These are phyloP conservation scores for Carex myosuroides DNA, from an alignment of 176 grass and related monocot species.

Conservation along the genomic window DNA sequence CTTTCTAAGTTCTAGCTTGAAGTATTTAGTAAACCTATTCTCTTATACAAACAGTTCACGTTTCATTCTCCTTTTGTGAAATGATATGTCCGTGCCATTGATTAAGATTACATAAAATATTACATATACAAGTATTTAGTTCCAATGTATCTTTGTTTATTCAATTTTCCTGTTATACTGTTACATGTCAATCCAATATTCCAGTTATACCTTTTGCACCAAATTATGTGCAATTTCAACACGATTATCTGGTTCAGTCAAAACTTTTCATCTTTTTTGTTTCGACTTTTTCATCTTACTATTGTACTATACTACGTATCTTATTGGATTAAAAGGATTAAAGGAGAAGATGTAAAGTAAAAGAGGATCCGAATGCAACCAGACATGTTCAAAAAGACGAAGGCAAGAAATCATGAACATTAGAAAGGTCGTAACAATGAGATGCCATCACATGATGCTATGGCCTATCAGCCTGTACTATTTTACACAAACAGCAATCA, in stretches of 20 bases:
- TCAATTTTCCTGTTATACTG: not conserved
- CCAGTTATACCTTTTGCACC: not conserved
- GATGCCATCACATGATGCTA: not conserved
- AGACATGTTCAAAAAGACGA: constrained; percentile 16
- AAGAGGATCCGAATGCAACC: not conserved
- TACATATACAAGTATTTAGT: not conserved
- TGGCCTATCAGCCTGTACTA: not conserved
- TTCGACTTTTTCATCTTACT: not conserved
- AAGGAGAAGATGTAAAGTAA: not conserved
- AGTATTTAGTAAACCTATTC: not conserved
- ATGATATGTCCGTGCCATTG: not conserved
- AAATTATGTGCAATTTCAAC: not conserved
- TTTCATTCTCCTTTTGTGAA: not conserved
- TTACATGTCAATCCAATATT: not conserved
- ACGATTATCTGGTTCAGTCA: not conserved
- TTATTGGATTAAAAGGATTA: not conserved
- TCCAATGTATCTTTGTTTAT: not conserved
- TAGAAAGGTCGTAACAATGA: not conserved
- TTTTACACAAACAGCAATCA: constrained; percentile 14
- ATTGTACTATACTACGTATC: not conserved
- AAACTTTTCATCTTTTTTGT: not conserved
- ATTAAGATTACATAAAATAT: not conserved
- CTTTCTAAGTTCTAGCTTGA: not conserved
- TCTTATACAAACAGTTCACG: not conserved
- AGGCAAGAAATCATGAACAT: not conserved